These are phyloP conservation scores for Trypanosoma scelopori DNA, from an alignment of 208 protist species.

Conservation along the genomic window DNA sequence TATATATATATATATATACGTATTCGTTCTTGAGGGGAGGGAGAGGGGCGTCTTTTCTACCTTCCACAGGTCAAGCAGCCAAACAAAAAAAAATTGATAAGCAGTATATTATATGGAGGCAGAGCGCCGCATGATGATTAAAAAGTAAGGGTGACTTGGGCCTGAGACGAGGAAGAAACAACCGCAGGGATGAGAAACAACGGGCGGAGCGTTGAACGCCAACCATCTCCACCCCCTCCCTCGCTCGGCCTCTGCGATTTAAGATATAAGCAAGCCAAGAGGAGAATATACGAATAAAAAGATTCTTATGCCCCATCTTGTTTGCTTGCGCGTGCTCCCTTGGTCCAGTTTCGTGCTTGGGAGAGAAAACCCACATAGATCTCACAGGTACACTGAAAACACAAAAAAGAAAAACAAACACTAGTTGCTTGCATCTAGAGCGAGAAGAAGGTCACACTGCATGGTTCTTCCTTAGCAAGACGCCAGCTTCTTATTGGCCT, in stretches of 20 bases:
- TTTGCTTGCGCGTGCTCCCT: too few species aligned
- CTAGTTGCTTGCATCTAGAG: not conserved
- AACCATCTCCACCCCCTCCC: not conserved
- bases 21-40: too few species aligned
- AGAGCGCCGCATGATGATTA: not conserved
- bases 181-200: too few species aligned
- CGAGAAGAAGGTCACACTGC: slow-evolving; percentile 11
- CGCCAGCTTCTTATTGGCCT: slow-evolving; percentile 56
- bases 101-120: too few species aligned
- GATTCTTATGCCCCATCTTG: not conserved
- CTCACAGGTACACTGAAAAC: too few species aligned
- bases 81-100: not conserved
- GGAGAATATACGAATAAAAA: slow-evolving; percentile 5
- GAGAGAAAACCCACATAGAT: too few species aligned
- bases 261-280: slow-evolving; percentile 10
- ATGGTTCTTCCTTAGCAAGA: slow-evolving; percentile 32
- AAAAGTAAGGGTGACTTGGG: not conserved
- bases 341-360: not conserved
- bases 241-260: too few species aligned
- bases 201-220: too few species aligned
- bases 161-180: not conserved
- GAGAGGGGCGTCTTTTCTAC: too few species aligned
- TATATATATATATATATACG: too few species aligned
- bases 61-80: too few species aligned
- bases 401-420: slow-evolving; percentile 14